These are phyloP conservation scores for Cicer judaicum DNA, from an alignment of 306 rosid species.

Conservation along the genomic window DNA sequence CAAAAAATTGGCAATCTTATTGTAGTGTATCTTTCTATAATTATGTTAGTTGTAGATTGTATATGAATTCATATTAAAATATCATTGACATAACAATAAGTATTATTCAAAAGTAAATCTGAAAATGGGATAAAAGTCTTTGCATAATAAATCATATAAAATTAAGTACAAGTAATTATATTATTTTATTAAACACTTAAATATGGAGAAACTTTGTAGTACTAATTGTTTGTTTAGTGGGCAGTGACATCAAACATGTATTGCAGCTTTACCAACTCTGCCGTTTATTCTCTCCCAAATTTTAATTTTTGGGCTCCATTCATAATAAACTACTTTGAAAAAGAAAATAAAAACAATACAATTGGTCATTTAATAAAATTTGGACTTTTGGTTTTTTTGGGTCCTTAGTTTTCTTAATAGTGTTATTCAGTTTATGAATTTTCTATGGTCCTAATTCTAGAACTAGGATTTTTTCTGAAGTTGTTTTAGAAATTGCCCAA, in stretches of 20 bases:
- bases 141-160: background rate
- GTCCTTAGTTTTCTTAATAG: background rate
- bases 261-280: slow-evolving; percentile 28
- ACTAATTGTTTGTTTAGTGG: slow-evolving; percentile 22
- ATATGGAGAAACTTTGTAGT: slow-evolving; percentile 6
- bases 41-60: background rate
- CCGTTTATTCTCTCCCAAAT: slow-evolving; percentile 36
- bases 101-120: background rate
- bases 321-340: background rate
- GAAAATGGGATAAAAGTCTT: background rate
- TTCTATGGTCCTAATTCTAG: background rate
- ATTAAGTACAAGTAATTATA: slow-evolving; percentile 20
- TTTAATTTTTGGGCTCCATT: background rate
- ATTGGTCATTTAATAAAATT: slow-evolving; percentile 4
- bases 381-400: background rate
- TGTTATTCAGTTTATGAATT: background rate
- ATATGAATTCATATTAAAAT: background rate
- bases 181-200: slow-evolving; percentile 39
- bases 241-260: slow-evolving; percentile 16
- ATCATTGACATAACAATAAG: background rate
- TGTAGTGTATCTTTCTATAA: background rate
- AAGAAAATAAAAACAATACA: background rate
- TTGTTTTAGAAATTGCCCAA: slow-evolving; percentile 15
- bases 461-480: background rate
- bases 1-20: slow-evolving; percentile 3